These are phyloP conservation scores for Yarrowia deformans DNA, from an alignment of 805 yeast species.

Conservation along the genomic window DNA sequence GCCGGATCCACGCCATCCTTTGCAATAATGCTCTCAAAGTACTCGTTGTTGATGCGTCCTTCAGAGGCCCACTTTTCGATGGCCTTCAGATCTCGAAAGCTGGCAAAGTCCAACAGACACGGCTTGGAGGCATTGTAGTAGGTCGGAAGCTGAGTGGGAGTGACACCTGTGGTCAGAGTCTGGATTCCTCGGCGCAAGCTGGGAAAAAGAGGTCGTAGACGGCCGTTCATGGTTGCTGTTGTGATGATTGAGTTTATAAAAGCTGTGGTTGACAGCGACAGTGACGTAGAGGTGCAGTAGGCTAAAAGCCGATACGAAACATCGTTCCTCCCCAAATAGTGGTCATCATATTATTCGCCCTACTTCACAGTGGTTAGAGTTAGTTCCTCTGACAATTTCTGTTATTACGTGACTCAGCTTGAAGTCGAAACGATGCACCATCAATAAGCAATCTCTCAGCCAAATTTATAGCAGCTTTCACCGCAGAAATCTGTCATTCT, in stretches of 20 bases:
- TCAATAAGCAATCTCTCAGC: no score
- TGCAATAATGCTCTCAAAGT: conserved; percentile 27
- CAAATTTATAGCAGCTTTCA: no score
- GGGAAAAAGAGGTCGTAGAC: conserved; percentile 3
- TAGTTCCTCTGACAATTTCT: no score
- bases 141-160: conserved; percentile 25
- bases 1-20: conserved; percentile 34
- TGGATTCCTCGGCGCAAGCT: conserved; percentile 9
- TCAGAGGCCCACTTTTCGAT: conserved; percentile 11
- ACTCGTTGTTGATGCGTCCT: conserved; percentile 14
- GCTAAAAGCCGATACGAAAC: not conserved
- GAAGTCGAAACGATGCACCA: no score
- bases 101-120: conserved; percentile 15
- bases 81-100: not conserved
- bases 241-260: conserved; percentile 3
- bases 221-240: conserved; percentile 9
- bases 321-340: no score
- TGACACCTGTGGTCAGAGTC: conserved; percentile 8
- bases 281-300: not conserved
- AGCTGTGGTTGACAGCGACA: not conserved
- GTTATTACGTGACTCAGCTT: no score
- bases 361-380: no score
- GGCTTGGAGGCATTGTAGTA: conserved; percentile 34
- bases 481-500: no score
- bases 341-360: no score